Evolutionary conservation across 2,329 filamentous ascomycete genomes (phyloP).

Genomic region (Aspergillus quadricinctus): DNA sequence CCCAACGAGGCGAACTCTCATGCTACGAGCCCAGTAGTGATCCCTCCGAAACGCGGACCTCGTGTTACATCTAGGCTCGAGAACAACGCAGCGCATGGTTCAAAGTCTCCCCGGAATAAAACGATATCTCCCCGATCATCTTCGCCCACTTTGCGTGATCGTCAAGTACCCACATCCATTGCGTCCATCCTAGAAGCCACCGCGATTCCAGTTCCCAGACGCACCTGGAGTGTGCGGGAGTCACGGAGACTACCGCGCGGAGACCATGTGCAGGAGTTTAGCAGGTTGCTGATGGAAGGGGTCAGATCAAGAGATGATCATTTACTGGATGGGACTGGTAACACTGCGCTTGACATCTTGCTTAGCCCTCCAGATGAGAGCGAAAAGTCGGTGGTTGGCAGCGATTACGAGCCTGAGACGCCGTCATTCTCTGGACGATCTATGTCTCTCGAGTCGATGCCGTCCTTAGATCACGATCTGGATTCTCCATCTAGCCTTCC

Average conservation of each 20-base stretch:
- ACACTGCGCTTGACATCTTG: slow-evolving; percentile 51
- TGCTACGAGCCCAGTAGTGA: slow-evolving; percentile 30
- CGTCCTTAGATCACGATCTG: slow-evolving; percentile 49
- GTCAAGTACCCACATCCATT: slow-evolving; percentile 51
- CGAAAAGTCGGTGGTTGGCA: slow-evolving; percentile 37
- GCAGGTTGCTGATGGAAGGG: slow-evolving; percentile 54
- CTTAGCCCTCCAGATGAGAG: slow-evolving; percentile 50
- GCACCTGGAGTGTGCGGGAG: slow-evolving; percentile 35
- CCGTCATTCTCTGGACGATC: slow-evolving; percentile 44
- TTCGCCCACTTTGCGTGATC: slow-evolving; percentile 26
- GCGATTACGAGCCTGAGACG: slow-evolving; percentile 43
- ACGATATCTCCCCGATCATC: slow-evolving; percentile 22
- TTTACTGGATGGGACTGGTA: slow-evolving; percentile 35
- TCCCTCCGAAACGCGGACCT: slow-evolving; percentile 30
- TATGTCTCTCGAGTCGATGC: slow-evolving; percentile 55
- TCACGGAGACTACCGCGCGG: slow-evolving; percentile 38
- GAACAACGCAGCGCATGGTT: slow-evolving; percentile 10
- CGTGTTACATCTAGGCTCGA: slow-evolving; percentile 18
- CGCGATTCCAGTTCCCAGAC: slow-evolving; percentile 51
- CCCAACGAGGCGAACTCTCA: slow-evolving; percentile 8
- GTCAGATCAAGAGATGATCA: slow-evolving; percentile 47
- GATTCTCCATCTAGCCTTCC: slow-evolving; percentile 45
- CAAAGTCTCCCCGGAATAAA: slow-evolving; percentile 16
- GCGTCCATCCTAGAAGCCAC: slow-evolving; percentile 57
- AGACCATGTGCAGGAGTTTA: slow-evolving; percentile 47